A percentile compares a stretch with the other conserved stretches of the same genome.
These are phyloP conservation scores for Arthrobotrys sinensis DNA, from an alignment of 2,329 filamentous ascomycete species.

Conservation along the genomic window DNA sequence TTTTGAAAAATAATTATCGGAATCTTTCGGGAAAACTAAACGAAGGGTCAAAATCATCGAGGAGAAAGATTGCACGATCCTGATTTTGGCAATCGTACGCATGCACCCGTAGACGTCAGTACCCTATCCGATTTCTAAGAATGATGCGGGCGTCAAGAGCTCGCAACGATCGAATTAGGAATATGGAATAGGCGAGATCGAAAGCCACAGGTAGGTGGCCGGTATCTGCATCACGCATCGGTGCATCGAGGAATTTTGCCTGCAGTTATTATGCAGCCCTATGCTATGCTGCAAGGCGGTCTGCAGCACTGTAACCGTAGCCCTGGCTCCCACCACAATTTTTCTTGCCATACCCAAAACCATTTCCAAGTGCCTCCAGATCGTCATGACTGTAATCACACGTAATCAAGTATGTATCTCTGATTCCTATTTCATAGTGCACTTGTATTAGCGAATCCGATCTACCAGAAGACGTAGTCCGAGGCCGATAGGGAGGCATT, in stretches of 20 bases:
- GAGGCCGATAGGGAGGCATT: constrained; percentile 24
- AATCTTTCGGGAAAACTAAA: constrained; percentile 1
- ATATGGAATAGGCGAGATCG: constrained; percentile 41
- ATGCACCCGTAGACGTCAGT: constrained; percentile 10
- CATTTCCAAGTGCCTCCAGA: not conserved
- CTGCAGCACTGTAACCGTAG: constrained; percentile 40
- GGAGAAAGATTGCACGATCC: constrained; percentile 13
- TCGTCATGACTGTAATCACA: not conserved
- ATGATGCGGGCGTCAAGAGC: not conserved
- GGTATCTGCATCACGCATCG: constrained; percentile 32
- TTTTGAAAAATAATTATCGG: not conserved
- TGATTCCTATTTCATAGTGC: not conserved
- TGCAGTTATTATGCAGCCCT: constrained; percentile 52
- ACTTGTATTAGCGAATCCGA: not conserved
- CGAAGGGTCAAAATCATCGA: not conserved
- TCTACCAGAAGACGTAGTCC: not conserved
- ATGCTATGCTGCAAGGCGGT: constrained; percentile 43
- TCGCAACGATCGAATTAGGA: constrained; percentile 23
- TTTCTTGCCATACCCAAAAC: too few species aligned
- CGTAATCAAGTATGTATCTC: not conserved
- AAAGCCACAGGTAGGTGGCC: constrained; percentile 21
- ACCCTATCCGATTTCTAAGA: constrained; percentile 5
- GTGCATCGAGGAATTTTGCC: constrained; percentile 32
- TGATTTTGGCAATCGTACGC: constrained; percentile 25
- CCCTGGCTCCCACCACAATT: constrained; percentile 26